phyloP scores from a whole-genome alignment of 768 basidiomycete genomes.

The Chalciporus sphaerocephalus region DNA sequence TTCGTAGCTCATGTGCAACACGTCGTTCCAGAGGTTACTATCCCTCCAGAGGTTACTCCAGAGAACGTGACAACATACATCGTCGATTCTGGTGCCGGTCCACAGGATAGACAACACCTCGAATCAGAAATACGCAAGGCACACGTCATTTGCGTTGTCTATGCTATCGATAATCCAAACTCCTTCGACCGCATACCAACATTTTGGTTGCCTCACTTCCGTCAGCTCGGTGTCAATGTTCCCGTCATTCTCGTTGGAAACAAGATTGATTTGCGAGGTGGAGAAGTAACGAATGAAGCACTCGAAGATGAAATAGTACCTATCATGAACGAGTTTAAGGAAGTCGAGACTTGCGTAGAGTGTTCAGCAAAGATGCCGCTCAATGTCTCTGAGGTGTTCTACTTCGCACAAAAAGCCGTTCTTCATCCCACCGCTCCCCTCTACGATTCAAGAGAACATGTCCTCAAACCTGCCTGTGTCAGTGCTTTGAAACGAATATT shows the following conservation, averaged over 20 bases:
- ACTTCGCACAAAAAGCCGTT: constrained; percentile 97
- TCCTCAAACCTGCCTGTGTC: constrained; percentile 87
- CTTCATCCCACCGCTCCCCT: constrained; percentile 94
- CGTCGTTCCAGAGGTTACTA: constrained; percentile 94
- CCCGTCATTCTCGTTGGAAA: constrained; percentile 97
- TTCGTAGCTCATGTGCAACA: constrained; percentile 92
- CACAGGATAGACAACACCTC: constrained; percentile 81
- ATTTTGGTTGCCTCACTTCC: constrained; percentile 95
- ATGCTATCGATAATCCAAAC: constrained; percentile 92
- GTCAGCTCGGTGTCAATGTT: constrained; percentile 94
- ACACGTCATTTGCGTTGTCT: constrained; percentile 97
- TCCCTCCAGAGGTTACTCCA: constrained; percentile 94
- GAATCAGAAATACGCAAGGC: constrained; percentile 95
- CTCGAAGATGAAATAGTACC: constrained; percentile 93
- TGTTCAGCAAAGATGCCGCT: constrained; percentile 87
- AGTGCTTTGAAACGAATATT: constrained; percentile 91
- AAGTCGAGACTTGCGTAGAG: constrained; percentile 98
- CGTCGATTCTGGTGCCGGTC: constrained; percentile 92
- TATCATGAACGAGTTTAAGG: constrained; percentile 99
- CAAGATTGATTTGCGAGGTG: constrained; percentile 94
- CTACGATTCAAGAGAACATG: constrained; percentile 95
- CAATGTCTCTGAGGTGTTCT: constrained; percentile 96
- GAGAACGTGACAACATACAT: constrained; percentile 98
- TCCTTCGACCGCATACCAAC: constrained; percentile 98
- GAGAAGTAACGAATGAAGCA: constrained; percentile 89